A percentile compares a stretch with the other conserved stretches of the same genome.
Conservation (phyloP, 2,329 filamentous ascomycete genomes). For the Tolypocladium tundrense region DNA sequence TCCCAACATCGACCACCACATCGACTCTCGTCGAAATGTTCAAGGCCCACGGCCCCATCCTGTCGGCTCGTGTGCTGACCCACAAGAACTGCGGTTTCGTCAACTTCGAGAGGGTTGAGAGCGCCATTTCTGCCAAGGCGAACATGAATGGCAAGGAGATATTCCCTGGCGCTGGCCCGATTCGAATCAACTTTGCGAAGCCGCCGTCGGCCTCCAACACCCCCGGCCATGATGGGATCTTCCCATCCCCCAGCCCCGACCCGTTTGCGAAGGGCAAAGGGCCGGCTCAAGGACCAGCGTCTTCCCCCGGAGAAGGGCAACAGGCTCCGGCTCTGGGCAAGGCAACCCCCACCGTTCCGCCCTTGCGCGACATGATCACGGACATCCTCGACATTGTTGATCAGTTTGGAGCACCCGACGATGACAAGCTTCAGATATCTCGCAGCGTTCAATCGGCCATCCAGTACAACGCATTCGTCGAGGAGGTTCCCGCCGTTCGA, state of each 20-base stretch:
- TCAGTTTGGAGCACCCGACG: conserved; percentile 76
- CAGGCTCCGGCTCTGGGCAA: conserved; percentile 20
- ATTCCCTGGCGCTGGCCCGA: conserved; percentile 89
- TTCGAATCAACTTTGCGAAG: conserved; percentile 95
- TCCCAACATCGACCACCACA: conserved; percentile 91
- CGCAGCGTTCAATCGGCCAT: conserved; percentile 68
- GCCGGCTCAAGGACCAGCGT: conserved; percentile 18
- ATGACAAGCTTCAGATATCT: conserved; percentile 65
- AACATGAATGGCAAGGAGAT: conserved; percentile 95
- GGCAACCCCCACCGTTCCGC: conserved; percentile 55
- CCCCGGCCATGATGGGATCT: conserved; percentile 77
- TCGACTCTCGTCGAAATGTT: conserved; percentile 94
- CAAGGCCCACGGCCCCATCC: conserved; percentile 80
- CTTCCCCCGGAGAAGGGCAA: conserved; percentile 24
- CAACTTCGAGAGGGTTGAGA: conserved; percentile 88
- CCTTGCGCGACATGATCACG: conserved; percentile 64
- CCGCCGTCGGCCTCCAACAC: conserved; percentile 84
- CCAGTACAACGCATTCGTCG: conserved; percentile 57
- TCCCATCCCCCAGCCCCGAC: conserved; percentile 85
- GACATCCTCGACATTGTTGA: conserved; percentile 81
- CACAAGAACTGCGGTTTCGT: conserved; percentile 99
- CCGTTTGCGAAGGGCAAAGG: conserved; percentile 56
- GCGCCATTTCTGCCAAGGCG: conserved; percentile 78
- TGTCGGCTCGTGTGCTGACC: conserved; percentile 85
- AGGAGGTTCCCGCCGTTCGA: conserved; percentile 80